Percentiles rank a stretch among this genome's conserved stretches.
These are phyloP conservation scores for Macrophomina tecta DNA, from an alignment of 2,329 filamentous ascomycete species.

Conservation along the genomic window DNA sequence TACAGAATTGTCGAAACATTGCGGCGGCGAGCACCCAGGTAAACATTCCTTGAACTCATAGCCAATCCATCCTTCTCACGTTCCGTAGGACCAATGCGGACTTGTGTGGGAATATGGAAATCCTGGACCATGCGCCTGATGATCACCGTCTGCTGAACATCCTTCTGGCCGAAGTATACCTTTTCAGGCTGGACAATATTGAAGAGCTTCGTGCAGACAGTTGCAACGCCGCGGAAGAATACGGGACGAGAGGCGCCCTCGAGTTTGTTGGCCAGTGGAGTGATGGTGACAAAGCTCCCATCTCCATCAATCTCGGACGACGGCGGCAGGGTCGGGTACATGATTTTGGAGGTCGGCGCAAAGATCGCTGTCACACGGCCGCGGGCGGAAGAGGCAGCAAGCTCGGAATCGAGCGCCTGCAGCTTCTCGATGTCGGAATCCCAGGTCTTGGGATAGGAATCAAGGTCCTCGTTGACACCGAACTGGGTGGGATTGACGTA, in stretches of 20 bases:
- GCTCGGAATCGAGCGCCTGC: conserved; percentile 70
- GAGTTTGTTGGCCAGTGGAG: conserved; percentile 78
- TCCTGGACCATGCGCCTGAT: conserved; percentile 87
- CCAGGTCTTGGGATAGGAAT: conserved; percentile 91
- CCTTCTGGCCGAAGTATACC: conserved; percentile 96
- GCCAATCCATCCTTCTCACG: conserved; percentile 84
- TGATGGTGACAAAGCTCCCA: conserved; percentile 91
- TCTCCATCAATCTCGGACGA: conserved; percentile 73
- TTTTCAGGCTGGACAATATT: conserved; percentile 79
- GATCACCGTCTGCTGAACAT: conserved; percentile 93
- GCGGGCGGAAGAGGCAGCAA: conserved; percentile 55
- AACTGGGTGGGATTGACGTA: conserved; percentile 99
- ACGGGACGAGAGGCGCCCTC: conserved; percentile 88
- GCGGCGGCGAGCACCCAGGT: conserved; percentile 78
- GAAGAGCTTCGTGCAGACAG: conserved; percentile 93
- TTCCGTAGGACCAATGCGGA: conserved; percentile 76
- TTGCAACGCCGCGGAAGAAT: conserved; percentile 96
- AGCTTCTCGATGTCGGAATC: conserved; percentile 74
- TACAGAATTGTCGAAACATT: conserved; percentile 74
- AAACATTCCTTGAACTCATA: conserved; percentile 91
- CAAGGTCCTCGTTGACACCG: conserved; percentile 84
- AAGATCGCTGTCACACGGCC: conserved; percentile 84
- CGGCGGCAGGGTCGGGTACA: conserved; percentile 86
- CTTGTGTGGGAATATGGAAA: conserved; percentile 77
- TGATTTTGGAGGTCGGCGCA: conserved; percentile 78